These are phyloP conservation scores for Euclidium syriacum DNA, from an alignment of 345 rosid genomes.

Conservation along the genomic window DNA sequence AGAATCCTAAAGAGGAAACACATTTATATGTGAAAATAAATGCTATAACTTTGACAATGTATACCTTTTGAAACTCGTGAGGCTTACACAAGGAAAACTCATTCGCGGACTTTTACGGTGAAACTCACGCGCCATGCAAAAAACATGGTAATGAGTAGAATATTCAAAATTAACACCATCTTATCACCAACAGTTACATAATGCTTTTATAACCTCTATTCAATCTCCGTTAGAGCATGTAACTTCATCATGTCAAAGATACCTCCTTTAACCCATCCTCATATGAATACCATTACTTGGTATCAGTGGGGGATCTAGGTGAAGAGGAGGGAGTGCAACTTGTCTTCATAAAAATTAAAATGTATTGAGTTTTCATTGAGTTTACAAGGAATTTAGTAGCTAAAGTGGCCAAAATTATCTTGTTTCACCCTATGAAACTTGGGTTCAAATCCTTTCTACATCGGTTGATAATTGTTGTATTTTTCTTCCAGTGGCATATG, in stretches of 20 bases:
- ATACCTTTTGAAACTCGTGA: constrained; percentile 8
- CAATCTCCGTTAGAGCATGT: background rate
- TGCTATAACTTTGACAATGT: background rate
- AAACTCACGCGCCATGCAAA: background rate
- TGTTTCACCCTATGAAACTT: no score
- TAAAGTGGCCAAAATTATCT: no score
- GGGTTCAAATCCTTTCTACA: no score
- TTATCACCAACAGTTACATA: no score
- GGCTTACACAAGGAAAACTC: background rate
- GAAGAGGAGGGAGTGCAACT: no score
- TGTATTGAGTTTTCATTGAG: no score
- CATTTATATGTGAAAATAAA: background rate
- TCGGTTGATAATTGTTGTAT: no score
- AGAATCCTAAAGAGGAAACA: background rate
- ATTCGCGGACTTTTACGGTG: background rate
- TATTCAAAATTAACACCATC: background rate
- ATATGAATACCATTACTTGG: no score
- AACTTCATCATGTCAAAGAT: background rate
- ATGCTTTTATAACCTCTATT: background rate
- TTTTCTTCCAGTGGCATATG: no score
- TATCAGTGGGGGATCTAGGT: no score
- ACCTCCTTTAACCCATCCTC: background rate
- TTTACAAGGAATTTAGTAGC: no score
- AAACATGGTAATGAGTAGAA: background rate
- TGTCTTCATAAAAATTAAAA: no score